Conservation (phyloP, 495 filamentous ascomycete species). For the Chaetomidium leptoderma region DNA sequence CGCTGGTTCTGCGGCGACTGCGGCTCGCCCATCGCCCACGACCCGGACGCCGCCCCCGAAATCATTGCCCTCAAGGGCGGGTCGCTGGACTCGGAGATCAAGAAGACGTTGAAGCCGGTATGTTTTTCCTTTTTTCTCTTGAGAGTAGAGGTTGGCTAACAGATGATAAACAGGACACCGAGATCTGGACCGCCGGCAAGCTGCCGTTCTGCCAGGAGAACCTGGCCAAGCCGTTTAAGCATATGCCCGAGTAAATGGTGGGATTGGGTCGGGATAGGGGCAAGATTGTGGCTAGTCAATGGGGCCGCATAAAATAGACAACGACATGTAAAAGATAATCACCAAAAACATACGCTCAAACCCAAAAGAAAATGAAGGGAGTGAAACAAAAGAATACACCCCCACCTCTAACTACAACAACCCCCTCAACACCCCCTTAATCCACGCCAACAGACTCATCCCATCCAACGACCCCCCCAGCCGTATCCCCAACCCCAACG, state of each 20-base stretch:
- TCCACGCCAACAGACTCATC: not conserved
- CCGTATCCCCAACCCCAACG: not conserved
- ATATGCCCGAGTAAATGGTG: conserved; percentile 55
- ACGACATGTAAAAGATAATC: no score
- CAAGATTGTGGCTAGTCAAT: no score
- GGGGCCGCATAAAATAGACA: not conserved
- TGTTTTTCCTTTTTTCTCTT: conserved; percentile 17
- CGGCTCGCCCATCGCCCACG: conserved; percentile 65
- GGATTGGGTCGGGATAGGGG: no score
- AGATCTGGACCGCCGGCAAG: conserved; percentile 66
- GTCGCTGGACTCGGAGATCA: conserved; percentile 56
- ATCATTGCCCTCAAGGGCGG: conserved; percentile 69
- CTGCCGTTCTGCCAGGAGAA: conserved; percentile 65
- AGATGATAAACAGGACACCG: conserved; percentile 47
- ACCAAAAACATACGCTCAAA: not conserved
- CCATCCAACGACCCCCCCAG: not conserved
- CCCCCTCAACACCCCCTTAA: not conserved
- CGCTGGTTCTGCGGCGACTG: conserved; percentile 66
- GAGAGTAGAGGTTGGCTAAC: not conserved
- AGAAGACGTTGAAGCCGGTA: conserved; percentile 65
- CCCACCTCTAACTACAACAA: not conserved
- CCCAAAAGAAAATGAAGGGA: not conserved
- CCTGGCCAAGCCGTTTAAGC: conserved; percentile 54
- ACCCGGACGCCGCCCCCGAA: conserved; percentile 60
- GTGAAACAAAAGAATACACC: not conserved